Evolutionary conservation across 106 monocot genomes (phyloP).

Genomic region (Dendrobium huoshanense): DNA sequence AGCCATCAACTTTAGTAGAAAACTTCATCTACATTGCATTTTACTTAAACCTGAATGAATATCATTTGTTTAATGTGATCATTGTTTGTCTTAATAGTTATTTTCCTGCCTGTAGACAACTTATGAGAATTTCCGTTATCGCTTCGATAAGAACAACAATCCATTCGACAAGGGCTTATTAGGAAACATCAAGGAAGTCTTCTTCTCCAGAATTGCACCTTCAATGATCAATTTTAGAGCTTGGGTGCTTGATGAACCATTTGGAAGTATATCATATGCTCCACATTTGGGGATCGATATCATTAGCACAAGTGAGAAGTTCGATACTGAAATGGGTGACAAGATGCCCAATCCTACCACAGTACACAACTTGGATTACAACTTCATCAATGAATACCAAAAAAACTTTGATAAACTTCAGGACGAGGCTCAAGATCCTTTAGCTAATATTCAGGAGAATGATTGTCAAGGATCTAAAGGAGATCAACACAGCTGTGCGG

Average conservation of each 20-base stretch:
- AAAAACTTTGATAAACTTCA: background rate
- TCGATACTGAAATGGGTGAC: conserved; percentile 28
- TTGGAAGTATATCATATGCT: conserved; percentile 28
- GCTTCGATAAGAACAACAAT: conserved; percentile 67
- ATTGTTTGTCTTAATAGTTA: background rate
- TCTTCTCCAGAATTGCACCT: conserved; percentile 57
- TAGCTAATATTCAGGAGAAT: background rate
- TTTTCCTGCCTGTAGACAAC: conserved; percentile 52
- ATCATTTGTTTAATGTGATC: background rate
- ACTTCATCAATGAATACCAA: conserved; percentile 11
- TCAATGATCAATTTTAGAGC: conserved; percentile 70
- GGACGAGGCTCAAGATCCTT: background rate
- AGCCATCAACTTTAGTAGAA: background rate
- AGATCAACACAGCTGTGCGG: conserved; percentile 1
- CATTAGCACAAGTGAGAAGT: conserved; percentile 34
- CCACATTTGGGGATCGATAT: conserved; percentile 25
- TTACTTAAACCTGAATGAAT: background rate
- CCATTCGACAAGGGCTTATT: conserved; percentile 54
- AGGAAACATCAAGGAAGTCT: conserved; percentile 42
- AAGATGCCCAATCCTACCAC: conserved; percentile 19
- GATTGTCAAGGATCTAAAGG: background rate
- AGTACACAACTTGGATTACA: conserved; percentile 36
- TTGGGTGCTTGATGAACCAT: conserved; percentile 29
- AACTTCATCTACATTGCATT: background rate
- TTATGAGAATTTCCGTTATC: conserved; percentile 85